Percentiles rank a stretch among this genome's conserved stretches.
These are phyloP conservation scores for Tolypocladium inflatum DNA, from an alignment of 2,329 filamentous ascomycete species.

Conservation along the genomic window DNA sequence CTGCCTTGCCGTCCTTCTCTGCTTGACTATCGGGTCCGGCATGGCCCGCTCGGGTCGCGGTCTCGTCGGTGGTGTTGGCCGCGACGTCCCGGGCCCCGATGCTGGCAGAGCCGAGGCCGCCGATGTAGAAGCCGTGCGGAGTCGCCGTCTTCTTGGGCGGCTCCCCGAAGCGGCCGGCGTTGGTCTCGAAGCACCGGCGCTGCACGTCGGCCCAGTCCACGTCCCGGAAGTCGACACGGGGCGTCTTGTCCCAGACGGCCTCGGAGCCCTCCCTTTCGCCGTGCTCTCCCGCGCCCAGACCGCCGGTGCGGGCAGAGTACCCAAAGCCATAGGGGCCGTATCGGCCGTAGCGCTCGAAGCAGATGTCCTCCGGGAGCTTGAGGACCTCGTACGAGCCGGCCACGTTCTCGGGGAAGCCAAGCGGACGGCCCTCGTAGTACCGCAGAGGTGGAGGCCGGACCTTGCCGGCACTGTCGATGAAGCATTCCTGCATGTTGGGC, in stretches of 20 bases:
- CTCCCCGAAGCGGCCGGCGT: slow-evolving; percentile 57
- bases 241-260: slow-evolving; percentile 60
- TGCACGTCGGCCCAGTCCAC: slow-evolving; percentile 76
- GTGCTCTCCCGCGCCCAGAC: slow-evolving; percentile 75
- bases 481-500: slow-evolving; percentile 59
- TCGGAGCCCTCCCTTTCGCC: slow-evolving; percentile 77
- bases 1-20: background rate
- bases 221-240: slow-evolving; percentile 66
- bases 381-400: slow-evolving; percentile 82
- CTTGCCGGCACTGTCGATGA: slow-evolving; percentile 58
- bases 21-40: no score
- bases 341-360: slow-evolving; percentile 85
- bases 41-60: no score
- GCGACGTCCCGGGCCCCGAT: background rate
- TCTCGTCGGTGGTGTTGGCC: slow-evolving; percentile 1
- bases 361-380: slow-evolving; percentile 72
- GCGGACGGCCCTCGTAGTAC: slow-evolving; percentile 68
- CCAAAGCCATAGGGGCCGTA: slow-evolving; percentile 85
- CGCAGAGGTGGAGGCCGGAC: slow-evolving; percentile 60
- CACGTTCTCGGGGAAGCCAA: slow-evolving; percentile 75
- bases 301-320: slow-evolving; percentile 70
- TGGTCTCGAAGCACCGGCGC: slow-evolving; percentile 60
- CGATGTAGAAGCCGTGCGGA: slow-evolving; percentile 42
- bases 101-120: background rate
- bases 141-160: slow-evolving; percentile 27